These are phyloP conservation scores for Phytophthora tubulina DNA, from an alignment of 352 stramenopile genomes.

Conservation along the genomic window DNA sequence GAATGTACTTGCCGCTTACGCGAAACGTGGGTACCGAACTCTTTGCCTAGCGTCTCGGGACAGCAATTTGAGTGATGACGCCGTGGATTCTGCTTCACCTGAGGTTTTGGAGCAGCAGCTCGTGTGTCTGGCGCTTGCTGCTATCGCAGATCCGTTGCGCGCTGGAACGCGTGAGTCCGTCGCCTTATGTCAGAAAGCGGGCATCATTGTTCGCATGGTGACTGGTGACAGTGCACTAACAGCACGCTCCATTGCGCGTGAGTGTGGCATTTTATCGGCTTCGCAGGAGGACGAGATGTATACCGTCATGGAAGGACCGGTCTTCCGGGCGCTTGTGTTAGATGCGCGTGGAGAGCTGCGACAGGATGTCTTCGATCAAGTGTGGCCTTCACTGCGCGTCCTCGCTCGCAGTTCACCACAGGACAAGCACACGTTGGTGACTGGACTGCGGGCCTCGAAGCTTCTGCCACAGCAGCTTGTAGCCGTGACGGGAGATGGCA, in stretches of 20 bases:
- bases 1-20: conserved; percentile 73
- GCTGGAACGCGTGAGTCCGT: conserved; percentile 92
- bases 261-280: conserved; percentile 88
- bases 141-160: conserved; percentile 94
- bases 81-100: conserved; percentile 28
- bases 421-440: conserved; percentile 93
- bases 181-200: conserved; percentile 90
- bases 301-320: conserved; percentile 57
- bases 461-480: conserved; percentile 69
- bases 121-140: conserved; percentile 83
- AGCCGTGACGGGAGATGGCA: conserved; percentile 94
- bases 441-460: conserved; percentile 77
- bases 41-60: conserved; percentile 73
- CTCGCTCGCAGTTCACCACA: conserved; percentile 92
- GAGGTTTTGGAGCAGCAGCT: conserved; percentile 49
- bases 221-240: conserved; percentile 94
- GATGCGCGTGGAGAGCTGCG: conserved; percentile 65
- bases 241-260: conserved; percentile 85
- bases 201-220: conserved; percentile 93
- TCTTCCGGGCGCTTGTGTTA: conserved; percentile 59
- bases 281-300: neutral
- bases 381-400: conserved; percentile 88
- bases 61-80: conserved; percentile 14
- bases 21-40: conserved; percentile 74
- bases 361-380: conserved; percentile 75